Base-by-base conservation (phyloP, 148 eudicot genomes). In the Cornus suecica region DNA sequence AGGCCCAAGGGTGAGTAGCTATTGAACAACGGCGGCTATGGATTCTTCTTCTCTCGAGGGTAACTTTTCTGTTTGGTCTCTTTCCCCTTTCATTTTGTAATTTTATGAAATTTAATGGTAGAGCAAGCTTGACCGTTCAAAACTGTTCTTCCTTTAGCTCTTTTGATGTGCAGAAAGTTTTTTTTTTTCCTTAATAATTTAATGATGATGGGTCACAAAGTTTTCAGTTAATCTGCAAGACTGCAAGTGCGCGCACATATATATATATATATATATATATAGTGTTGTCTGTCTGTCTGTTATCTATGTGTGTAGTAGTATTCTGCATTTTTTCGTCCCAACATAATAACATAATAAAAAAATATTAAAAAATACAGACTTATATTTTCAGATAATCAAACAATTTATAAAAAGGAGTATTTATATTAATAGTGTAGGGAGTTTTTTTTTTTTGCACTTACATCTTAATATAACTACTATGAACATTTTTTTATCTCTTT, bases 11-110 rank as follows among this genome's bases (percentile, higher is more conserved):
- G 41, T 69, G 66, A 29, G 72, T 71, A 71, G 68, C 61, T 20
- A 69, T 61, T 56, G 30, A 71, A 34, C 68, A 62, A 69, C 61
- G 70, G 69, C 61, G 70, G 69, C 76, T 31, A 90, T 90, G 94
- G 85, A 82, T 83, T 83, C 86, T 56, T 75, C 82, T 42, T 76
- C 85, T 80, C 83, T 85, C 56, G 85, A 90, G 82, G 94, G 94
- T 90, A 85, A 77, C 31, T 72, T 63, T 48, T 25, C 26, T n/a
- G n/a, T n/a, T n/a, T n/a, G n/a, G 34, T 66, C 8, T 65, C 52
- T 52, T 48, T 62, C n/a, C n/a, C 14, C 56, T 69, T 66, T 42
- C 18, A 8, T 64, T 71, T 60, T 48, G 3, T 56, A 30, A 13
- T 63, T 66, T 37, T 27, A 25, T 70, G 30, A 27, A 42, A 45